Evolutionary conservation across 768 basidiomycete species (phyloP).

Genomic region (Tricholoma terreum): DNA sequence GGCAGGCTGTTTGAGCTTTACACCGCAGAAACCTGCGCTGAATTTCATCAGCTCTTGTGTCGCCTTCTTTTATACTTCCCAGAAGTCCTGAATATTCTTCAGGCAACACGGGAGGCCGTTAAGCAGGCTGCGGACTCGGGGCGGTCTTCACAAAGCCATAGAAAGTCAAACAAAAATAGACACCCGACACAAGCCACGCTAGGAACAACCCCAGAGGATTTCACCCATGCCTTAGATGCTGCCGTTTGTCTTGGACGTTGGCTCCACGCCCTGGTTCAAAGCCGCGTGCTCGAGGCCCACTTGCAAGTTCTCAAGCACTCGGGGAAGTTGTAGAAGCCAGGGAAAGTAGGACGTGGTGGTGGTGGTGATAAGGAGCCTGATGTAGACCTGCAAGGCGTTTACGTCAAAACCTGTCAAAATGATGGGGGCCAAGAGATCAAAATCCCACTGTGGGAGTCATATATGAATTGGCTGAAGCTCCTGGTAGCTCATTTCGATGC

Average conservation of each 20-base stretch:
- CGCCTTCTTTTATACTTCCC: background rate
- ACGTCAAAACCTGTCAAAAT: background rate
- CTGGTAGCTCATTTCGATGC: background rate
- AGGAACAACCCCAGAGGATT: background rate
- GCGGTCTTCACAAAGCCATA: background rate
- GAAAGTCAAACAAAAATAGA: background rate
- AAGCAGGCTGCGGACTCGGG: background rate
- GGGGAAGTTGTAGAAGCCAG: background rate
- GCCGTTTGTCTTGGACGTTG: background rate
- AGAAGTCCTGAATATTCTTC: background rate
- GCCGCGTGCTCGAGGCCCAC: background rate
- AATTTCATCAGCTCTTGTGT: background rate
- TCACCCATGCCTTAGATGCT: background rate
- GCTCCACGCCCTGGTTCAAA: background rate
- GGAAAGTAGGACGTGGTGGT: background rate
- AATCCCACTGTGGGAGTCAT: background rate
- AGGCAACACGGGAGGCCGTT: background rate
- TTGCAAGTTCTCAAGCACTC: background rate
- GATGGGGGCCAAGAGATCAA: background rate
- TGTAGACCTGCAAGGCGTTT: background rate
- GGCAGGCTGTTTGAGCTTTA: background rate
- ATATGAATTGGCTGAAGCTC: background rate
- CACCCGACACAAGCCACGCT: background rate
- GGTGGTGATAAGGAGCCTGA: background rate
- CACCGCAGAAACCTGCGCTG: background rate